phyloP scores from a whole-genome alignment of 2,329 filamentous ascomycete genomes.

The Chrysoporthe cubensis region DNA sequence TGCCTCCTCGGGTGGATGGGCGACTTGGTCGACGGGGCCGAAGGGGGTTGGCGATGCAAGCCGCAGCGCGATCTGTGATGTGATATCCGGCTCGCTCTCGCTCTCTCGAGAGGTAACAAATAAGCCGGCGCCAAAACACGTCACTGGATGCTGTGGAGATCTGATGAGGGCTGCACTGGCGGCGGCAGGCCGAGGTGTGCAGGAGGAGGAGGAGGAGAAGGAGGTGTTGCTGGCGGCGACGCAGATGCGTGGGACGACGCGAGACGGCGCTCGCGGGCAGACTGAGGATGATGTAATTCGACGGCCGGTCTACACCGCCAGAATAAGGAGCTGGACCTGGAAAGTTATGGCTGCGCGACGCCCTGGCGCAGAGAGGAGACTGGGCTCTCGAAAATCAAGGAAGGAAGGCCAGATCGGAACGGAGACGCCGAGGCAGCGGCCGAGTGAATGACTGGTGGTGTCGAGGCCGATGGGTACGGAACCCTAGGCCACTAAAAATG shows the following conservation, averaged over 20 bases:
- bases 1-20: constrained; percentile 19
- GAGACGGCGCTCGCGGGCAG: constrained; percentile 11
- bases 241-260: neutral
- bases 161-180: neutral
- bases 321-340: constrained; percentile 13
- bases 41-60: neutral
- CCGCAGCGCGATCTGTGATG: neutral
- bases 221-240: constrained; percentile 3
- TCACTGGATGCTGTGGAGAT: neutral
- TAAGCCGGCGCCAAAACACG: neutral
- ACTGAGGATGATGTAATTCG: constrained; percentile 20
- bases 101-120: too few species aligned
- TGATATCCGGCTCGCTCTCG: neutral
- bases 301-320: constrained; percentile 25
- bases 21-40: neutral
- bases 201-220: neutral
- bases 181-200: neutral
- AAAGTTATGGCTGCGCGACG: constrained; percentile 11
- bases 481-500: neutral
- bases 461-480: constrained; percentile 18
- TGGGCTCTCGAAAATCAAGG: neutral
- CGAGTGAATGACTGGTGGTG: constrained; percentile 17
- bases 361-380: neutral
- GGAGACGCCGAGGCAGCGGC: constrained; percentile 18
- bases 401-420: constrained; percentile 14